Conservation (phyloP, 1,139 yeast genomes). For the Yamadazyma spencermartinsiae region DNA sequence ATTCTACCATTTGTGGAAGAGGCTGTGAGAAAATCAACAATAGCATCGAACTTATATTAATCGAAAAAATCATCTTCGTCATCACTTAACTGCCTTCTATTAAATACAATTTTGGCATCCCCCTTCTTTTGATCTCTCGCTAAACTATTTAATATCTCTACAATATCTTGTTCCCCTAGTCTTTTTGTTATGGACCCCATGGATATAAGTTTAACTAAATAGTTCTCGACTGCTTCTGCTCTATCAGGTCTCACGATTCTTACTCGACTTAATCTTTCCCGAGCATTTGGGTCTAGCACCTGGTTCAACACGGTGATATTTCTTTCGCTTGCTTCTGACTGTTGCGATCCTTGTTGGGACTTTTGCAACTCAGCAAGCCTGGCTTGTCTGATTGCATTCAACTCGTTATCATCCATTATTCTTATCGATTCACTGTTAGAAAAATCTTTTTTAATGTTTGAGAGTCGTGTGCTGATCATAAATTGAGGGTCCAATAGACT, state of each 20-base stretch:
- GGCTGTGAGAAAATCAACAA: too few species aligned
- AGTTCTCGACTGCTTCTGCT: conserved; percentile 86
- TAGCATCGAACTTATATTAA: conserved; percentile 10
- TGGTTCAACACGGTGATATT: conserved; percentile 56
- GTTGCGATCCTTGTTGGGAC: conserved; percentile 30
- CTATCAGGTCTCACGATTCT: conserved; percentile 89
- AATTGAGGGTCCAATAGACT: not conserved
- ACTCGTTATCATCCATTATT: conserved; percentile 72
- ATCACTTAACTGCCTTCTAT: conserved; percentile 26
- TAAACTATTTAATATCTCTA: conserved; percentile 77
- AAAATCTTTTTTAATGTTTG: not conserved
- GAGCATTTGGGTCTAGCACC: conserved; percentile 75
- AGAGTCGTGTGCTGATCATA: not conserved
- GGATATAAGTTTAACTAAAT: conserved; percentile 70
- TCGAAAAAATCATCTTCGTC: conserved; percentile 38
- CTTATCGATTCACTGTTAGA: not conserved
- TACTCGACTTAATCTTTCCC: conserved; percentile 86
- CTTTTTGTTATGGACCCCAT: conserved; percentile 77
- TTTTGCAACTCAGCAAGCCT: conserved; percentile 79
- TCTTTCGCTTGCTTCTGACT: conserved; percentile 27
- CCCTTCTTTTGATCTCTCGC: conserved; percentile 74
- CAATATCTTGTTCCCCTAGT: conserved; percentile 76
- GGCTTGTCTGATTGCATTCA: conserved; percentile 87
- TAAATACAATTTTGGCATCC: conserved; percentile 55
- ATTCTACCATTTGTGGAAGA: too few species aligned